Evolutionary conservation across 2,329 filamentous ascomycete species (phyloP), one percentile per base, ranked within the genome.

Genomic region (Thielaviopsis populi): DNA sequence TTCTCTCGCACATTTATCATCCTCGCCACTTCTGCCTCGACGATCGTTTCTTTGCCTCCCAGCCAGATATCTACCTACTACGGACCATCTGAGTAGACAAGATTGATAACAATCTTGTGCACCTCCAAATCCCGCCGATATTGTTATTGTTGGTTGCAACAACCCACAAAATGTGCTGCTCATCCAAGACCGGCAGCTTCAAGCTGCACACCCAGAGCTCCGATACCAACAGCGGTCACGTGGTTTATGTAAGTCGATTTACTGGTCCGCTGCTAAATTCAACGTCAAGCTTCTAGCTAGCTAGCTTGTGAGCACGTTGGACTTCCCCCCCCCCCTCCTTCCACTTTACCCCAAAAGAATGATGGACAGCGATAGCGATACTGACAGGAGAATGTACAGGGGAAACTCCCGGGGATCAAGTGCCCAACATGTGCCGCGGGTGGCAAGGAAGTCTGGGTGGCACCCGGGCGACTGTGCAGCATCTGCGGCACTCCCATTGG

Each of bases 371-470:
- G 19, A 24, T 22, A 50, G 2, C n/a, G 30, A 33, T 22, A 22
- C 11, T 10, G 11, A n/a, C 11, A 50, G 11, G 22, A 27, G 2
- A 15, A 11, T 54, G 1, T 2, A 54, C 27, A 66, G 65, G 66
- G 66, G 24, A 66, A 50, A n/a, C 75, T 80, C 66, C 76, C 79
- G 3, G 80, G 80, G 10, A 78, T 80, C 30, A 74, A 75, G 68
- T 82, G 80, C 69, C 78, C 79, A 59, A 80, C 75, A 3, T 82
- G 80, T 68, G 74, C 75, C 61, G 69, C 72, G 50, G 72, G 74
- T 56, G 80, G 80, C 66, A 74, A 77, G 66, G 80, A 81, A 68
- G 77, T 79, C 53, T 82, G 80, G 80, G 80, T 82, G 27, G 79
- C 81, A 66, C 79, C 78, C 40, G 80, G 80, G 62, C 75, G 77